Evolutionary conservation across 352 stramenopile genomes (phyloP), one percentile per base, ranked within the genome.

Genomic region (Globisporangium radiosum): DNA sequence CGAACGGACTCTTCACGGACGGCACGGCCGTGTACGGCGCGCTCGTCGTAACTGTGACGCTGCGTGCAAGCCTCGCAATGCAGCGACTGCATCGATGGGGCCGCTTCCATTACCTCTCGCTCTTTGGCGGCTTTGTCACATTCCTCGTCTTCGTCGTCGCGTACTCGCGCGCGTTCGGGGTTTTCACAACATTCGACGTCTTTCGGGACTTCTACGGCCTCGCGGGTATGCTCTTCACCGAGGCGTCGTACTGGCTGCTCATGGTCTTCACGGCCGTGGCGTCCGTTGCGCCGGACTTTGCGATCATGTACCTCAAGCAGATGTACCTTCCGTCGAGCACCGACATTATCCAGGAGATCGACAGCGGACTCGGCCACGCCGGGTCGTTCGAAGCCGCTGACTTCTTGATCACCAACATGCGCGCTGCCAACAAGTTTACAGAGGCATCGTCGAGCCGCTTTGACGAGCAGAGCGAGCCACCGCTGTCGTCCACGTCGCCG

Each of bases 321-420:
- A 94, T 92, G 83, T 92, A 93, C 38, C 61, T 94, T 50, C 83
- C 85, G 4, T 86, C 82, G 1, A 90, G 84, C 56, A 84, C 85
- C 57, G 81, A 90, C 38, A 94, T 94, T 45, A 92, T 94, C 39
- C 66, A 87, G 39, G 85, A 94, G 44, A 94, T 94, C 55, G 85
- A 94, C 47, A 87, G 75, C 15, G 78, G 82, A 0, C 44, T 94
- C 0, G 76, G 75, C 0, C 73, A 87, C 15, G 33, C 39, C 5
- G 47, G 50, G 11, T 56, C 49, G 19, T 49, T 55, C 15, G 40
- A 64, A 40, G 51, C 59, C 33, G 44, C 47, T 0, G 64, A 70
- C 33, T 70, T 68, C 59, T 62, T 51, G 37, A 57, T 70, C 4
- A 39, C 58, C 5, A 64, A 70, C 19, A 5, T 63, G 42, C 61